Evolutionary conservation across 2,329 filamentous ascomycete genomes (phyloP), one percentile per base, ranked within the genome.

Genomic region (Sclerotinia spermophila): DNA sequence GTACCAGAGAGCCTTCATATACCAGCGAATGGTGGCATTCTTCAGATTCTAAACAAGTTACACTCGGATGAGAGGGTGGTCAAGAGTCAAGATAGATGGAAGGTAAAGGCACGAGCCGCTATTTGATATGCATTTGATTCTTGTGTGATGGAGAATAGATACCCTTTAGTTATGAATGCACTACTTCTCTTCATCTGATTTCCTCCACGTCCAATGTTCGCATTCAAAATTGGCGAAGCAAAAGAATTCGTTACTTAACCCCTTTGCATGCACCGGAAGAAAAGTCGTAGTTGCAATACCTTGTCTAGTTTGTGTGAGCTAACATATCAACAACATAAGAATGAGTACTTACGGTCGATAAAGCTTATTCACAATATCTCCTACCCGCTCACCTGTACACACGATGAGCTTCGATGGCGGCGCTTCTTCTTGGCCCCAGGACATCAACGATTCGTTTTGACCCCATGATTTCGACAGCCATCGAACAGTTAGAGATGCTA

Each of bases 31-130:
- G 85, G 86, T 55, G 94, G 94, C 1, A 84, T 97, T 10, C 72
- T 90, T 73, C 92, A 95, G 82, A 91, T 98, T 69, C 80, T 99
- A 74, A 82, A 84, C 71, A 98, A 98, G 83, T 82, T 99, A 74
- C 83, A 89, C 79, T 82, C 81, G 19, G 96, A 98, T 76, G 92
- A 90, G 2, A 91, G 85, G 77, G 91, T 91, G 48, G 75, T 79
- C 24, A 78, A 80, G 70, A 79, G 79, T 11, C 81, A 79, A 15
- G 80, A 81, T 48, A 78, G 74, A 64, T 87, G 85, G 85, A 81
- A 79, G 66, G 76, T 84, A 33, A 81, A 79, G 66, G 80, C 81
- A 42, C 80, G 81, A 48, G 82, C 83, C 48, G 81, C 81, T 35
- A 72, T 86, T 73, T 86, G 68, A 74, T 44, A 48, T 48, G 40